A percentile compares a stretch with the other conserved stretches of the same genome.
Conservation (phyloP, 2,329 filamentous ascomycete genomes). For the Corinectria fuckeliana region DNA sequence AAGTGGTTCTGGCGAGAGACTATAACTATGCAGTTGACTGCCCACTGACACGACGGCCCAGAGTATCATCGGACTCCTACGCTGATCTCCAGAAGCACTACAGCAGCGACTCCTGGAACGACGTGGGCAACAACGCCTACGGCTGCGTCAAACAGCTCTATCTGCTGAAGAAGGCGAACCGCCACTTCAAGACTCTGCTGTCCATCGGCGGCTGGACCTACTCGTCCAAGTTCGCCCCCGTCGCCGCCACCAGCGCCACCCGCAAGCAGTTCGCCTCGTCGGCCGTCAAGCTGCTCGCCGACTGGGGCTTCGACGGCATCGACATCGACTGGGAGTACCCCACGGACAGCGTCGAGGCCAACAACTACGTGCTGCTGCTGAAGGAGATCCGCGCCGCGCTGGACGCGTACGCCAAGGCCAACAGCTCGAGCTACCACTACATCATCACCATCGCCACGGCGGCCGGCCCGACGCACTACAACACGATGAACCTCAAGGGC, state of each 20-base stretch:
- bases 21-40: too few species aligned
- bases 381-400: conserved; percentile 47
- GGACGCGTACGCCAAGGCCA: conserved; percentile 47
- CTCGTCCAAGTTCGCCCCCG: conserved; percentile 56
- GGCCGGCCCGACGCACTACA: conserved; percentile 56
- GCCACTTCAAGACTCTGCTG: conserved; percentile 79
- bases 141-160: conserved; percentile 81
- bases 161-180: conserved; percentile 76
- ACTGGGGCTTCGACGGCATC: conserved; percentile 67
- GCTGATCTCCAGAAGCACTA: conserved; percentile 72
- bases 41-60: conserved; percentile 12
- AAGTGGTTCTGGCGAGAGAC: too few species aligned
- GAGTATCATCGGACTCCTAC: conserved; percentile 41
- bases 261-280: conserved; percentile 71
- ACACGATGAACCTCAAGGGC: conserved; percentile 55
- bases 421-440: conserved; percentile 54
- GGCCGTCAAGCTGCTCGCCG: conserved; percentile 72
- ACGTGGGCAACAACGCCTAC: conserved; percentile 70
- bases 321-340: conserved; percentile 67
- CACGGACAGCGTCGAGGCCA: conserved; percentile 45
- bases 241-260: conserved; percentile 66
- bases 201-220: conserved; percentile 85
- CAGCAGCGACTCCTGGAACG: conserved; percentile 64
- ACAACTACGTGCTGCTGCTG: conserved; percentile 34
- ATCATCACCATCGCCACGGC: conserved; percentile 58